Evolutionary conservation across 116 monocot species (phyloP), one percentile per base, ranked within the genome.

Genomic region (Zostera marina): DNA sequence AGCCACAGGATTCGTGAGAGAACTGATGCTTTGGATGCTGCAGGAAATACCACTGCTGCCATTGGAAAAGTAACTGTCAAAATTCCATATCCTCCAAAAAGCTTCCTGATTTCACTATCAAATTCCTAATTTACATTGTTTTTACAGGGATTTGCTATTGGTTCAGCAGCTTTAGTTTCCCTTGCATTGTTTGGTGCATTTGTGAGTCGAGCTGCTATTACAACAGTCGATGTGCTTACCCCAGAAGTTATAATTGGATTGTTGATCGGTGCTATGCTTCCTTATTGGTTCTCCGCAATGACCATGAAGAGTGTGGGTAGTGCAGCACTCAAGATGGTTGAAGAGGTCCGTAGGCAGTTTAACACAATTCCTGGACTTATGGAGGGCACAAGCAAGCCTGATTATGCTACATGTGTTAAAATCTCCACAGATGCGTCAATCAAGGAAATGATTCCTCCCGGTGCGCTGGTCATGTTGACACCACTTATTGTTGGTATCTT

Each of bases 1-100:
- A 88, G 94, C 70, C 84, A 65, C 55, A 41, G 24, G 65, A 55
- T 65, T n/a, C 65, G 65, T 43, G 65, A 65, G 65, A 56, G 43
- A 45, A 65, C 65, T 44, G 65, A 65, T 55, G 65, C 65, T 4
- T 23, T 65, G 23, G 65, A 65, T 70, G 84, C 94, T 59, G 93
- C 93, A 13, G 93, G 93, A 41, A 93, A 93, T 63, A 93, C 93
- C 19, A 65, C 65, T 24, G 65, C 65, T 54, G 65, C 65, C 8
- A 65, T 65, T 55, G 65, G 65, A 44, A 65, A 65, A 56, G 65
- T 65, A 65, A 65, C 5, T 32, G 32, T 32, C 4, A 32, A 32
- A 32, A 32, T 32, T 32, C 32, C 32, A 3, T 32, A 32, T 32
- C 32, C 32, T 32, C 32, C 5, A 32, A 32, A 32, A 32, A 32